A percentile compares a stretch with the other conserved stretches of the same genome.
phyloP scores from a whole-genome alignment of 2,329 filamentous ascomycete genomes.

The Stenocarpella maydis region DNA sequence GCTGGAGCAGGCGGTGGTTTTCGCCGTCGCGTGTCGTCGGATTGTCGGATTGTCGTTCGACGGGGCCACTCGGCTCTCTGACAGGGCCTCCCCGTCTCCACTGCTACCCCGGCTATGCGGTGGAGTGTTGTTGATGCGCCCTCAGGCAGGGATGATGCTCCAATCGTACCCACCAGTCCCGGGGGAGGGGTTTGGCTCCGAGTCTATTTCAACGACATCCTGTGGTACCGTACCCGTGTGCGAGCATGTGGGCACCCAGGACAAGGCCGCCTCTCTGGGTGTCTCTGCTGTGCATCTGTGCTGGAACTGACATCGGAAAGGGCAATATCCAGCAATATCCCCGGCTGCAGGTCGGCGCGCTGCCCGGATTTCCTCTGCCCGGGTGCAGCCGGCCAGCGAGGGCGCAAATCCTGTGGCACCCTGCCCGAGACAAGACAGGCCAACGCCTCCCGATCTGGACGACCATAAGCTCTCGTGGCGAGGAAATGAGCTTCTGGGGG shows the following conservation, averaged over 20 bases:
- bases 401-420: slow-evolving; percentile 4
- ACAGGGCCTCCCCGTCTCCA: slow-evolving; percentile 26
- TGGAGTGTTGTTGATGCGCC: slow-evolving; percentile 17
- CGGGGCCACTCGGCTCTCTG: background rate
- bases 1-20: slow-evolving; percentile 1
- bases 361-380: slow-evolving; percentile 3
- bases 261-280: background rate
- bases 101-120: slow-evolving; percentile 28
- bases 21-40: background rate
- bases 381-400: slow-evolving; percentile 30
- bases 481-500: background rate
- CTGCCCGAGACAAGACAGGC: slow-evolving; percentile 16
- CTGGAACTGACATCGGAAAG: slow-evolving; percentile 26
- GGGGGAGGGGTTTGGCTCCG: slow-evolving; percentile 17
- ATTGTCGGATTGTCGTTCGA: background rate
- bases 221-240: slow-evolving; percentile 32
- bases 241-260: background rate
- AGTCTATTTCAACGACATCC: slow-evolving; percentile 31
- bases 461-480: background rate
- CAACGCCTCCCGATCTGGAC: slow-evolving; percentile 8
- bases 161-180: slow-evolving; percentile 26
- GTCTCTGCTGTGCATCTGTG: slow-evolving; percentile 2
- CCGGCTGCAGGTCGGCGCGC: slow-evolving; percentile 16
- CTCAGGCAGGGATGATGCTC: slow-evolving; percentile 30
- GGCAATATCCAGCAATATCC: slow-evolving; percentile 6